Evolutionary conservation across 1,284 basidiomycete species (phyloP), one percentile per base, ranked within the genome.

Genomic region (Sanghuangporus baumii): DNA sequence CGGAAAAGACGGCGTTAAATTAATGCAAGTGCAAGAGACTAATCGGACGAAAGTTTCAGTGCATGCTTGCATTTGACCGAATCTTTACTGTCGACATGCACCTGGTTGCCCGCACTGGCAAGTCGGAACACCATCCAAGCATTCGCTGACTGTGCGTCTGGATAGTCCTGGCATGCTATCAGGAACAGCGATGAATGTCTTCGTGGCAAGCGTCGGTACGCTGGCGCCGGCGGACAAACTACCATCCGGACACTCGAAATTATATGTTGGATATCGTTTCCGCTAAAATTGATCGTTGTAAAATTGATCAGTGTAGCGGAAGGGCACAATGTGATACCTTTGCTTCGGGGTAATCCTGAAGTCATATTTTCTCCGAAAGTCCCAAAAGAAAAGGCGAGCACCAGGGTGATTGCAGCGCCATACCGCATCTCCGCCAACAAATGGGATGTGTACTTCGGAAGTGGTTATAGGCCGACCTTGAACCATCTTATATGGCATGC

Each of bases 21-120:
- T 54, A 11, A n/a, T 18, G 34, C 51, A 54, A 26, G 31, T n/a
- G 31, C 51, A 54, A 5, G 51, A 26, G 31, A 34, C 51, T 54
- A 23, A 23, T 23, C n/a, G 23, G 23, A 23, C 23, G 2, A 23
- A 23, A 23, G 23, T 23, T 23, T 23, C 23, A 23, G 23, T 23
- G 23, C 23, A 23, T 23, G 2, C 1, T 23, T 23, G 23, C 23
- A 2, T 23, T 23, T 23, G 23, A 23, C 23, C 23, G 23, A 23
- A 23, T 23, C 23, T 23, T 23, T 23, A n/a, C n/a, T n/a, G n/a
- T n/a, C n/a, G n/a, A n/a, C n/a, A 23, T 23, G 61, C 31, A 71
- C 69, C 67, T 55, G 68, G 56, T 43, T 65, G 60, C 47, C 65
- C 67, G 66, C 71, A 69, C 36, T 64, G 62, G 55, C 62, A 64